Conservation (phyloP, 2,329 filamentous ascomycete species). For the Myriosclerotinia scirpicola region DNA sequence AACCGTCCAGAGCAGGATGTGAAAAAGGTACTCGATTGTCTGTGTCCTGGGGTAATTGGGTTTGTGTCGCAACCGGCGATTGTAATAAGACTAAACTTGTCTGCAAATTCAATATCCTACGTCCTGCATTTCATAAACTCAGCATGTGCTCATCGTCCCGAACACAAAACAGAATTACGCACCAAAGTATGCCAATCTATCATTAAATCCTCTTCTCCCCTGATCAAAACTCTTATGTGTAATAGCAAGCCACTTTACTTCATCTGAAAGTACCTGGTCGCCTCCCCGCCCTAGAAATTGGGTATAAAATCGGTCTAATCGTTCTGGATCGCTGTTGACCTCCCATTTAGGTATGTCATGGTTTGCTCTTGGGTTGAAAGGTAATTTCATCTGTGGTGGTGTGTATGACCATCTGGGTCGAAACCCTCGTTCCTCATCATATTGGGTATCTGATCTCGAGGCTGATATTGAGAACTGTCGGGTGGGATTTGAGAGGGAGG, state of each 20-base stretch:
- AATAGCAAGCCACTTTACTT: slow-evolving; percentile 94
- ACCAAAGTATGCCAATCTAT: slow-evolving; percentile 88
- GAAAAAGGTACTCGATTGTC: slow-evolving; percentile 60
- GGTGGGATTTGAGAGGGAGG: slow-evolving; percentile 26
- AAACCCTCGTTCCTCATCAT: slow-evolving; percentile 41
- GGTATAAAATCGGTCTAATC: slow-evolving; percentile 76
- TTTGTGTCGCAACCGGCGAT: slow-evolving; percentile 39
- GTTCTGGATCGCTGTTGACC: slow-evolving; percentile 73
- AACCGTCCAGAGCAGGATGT: slow-evolving; percentile 68
- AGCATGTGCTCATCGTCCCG: slow-evolving; percentile 25
- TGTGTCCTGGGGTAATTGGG: slow-evolving; percentile 47
- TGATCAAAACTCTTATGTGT: slow-evolving; percentile 99
- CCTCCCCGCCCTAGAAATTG: slow-evolving; percentile 72
- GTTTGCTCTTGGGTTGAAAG: slow-evolving; percentile 55
- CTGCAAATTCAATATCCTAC: slow-evolving; percentile 59
- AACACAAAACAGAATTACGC: slow-evolving; percentile 38
- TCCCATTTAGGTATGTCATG: slow-evolving; percentile 54
- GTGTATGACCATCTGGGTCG: slow-evolving; percentile 70
- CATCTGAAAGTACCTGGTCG: slow-evolving; percentile 75
- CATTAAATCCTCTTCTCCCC: slow-evolving; percentile 90
- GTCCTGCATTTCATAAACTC: slow-evolving; percentile 47
- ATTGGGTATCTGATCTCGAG: slow-evolving; percentile 36
- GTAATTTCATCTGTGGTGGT: slow-evolving; percentile 67
- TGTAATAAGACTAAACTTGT: slow-evolving; percentile 61
- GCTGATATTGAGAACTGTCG: slow-evolving; percentile 36